Evolutionary conservation across 2,329 filamentous ascomycete genomes (phyloP), one percentile per base, ranked within the genome.

Genomic region (Pseudogymnoascus sp.): DNA sequence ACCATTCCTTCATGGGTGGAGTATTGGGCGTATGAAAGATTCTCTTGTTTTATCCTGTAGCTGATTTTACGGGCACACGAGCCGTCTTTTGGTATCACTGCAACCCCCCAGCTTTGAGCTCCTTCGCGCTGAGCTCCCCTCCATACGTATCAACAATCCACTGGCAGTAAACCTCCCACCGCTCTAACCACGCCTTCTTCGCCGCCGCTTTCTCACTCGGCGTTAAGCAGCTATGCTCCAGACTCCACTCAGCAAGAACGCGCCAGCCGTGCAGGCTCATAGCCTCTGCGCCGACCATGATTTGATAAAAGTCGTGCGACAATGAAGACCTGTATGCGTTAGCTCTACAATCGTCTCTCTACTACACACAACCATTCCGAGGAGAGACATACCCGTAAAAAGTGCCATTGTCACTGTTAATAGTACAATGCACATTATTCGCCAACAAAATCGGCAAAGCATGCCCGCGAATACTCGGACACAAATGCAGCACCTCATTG

Each of bases 291-390:
- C 88, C 89, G 6, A 89, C 81, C 79, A 91, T 84, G 63, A 87
- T 80, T 70, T 92, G 89, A 71, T 91, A 91, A 70, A 91, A 91
- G 69, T 92, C 89, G 66, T 91, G 87, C 0, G 86, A 87, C 45
- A 91, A 79, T 1, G 85, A 85, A 12, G 88, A 90, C 66, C 86
- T 89, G 63, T 58, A 58, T 30, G 3, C 23, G 16, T 70, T 64
- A 69, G 65, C 28, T 33, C 9, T 14, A 36, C 25, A 35, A 33
- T 4, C n/a, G 28, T 22, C 42, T 25, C 5, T 25, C 9, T 4
- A 16, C 9, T 4, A 7, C 36, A 9, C 19, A 58, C 7, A 11
- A 12, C 5, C 12, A 16, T 3, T 28, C 2, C 25, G 5, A 41
- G 38, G 5, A 16, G 2, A 6, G n/a, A 68, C 77, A 67, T 71